Percentiles rank a stretch among this genome's conserved stretches.
phyloP scores from a whole-genome alignment of 768 basidiomycete species.

The Pleurotus giganteus region DNA sequence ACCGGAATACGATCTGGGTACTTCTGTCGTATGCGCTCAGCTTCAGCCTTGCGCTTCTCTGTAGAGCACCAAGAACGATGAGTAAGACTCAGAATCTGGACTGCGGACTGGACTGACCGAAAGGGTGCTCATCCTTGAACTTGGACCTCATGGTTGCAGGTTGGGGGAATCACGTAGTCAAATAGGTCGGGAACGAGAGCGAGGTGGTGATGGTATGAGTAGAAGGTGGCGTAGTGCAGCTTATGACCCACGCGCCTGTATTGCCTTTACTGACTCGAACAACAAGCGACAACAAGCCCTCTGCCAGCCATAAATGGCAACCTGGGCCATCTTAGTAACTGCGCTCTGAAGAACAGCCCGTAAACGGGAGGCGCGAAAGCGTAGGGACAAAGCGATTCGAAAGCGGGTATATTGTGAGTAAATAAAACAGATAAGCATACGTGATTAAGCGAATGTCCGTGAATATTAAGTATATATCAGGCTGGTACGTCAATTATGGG shows the following conservation, averaged over 20 bases:
- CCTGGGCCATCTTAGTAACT: not conserved
- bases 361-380: not conserved
- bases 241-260: constrained; percentile 6
- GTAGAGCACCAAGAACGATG: constrained; percentile 24
- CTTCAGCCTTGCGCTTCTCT: constrained; percentile 99
- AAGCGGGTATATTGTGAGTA: too few relatives aligned
- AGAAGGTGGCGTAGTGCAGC: not conserved
- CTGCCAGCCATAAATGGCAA: not conserved
- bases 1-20: constrained; percentile 98
- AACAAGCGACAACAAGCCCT: constrained; percentile 9
- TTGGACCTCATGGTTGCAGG: constrained; percentile 77
- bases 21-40: constrained; percentile 97
- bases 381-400: too few relatives aligned
- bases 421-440: too few relatives aligned
- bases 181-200: not conserved
- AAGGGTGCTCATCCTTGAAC: constrained; percentile 99
- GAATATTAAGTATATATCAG: too few relatives aligned
- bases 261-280: constrained; percentile 8
- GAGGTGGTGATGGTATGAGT: not conserved
- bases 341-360: not conserved
- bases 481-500: too few relatives aligned
- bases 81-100: constrained; percentile 27
- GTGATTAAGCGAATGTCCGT: too few relatives aligned
- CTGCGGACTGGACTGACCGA: constrained; percentile 59
- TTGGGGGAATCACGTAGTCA: not conserved